phyloP scores from a whole-genome alignment of 2,329 filamentous ascomycete genomes.

The Trichoderma cornu-damae region DNA sequence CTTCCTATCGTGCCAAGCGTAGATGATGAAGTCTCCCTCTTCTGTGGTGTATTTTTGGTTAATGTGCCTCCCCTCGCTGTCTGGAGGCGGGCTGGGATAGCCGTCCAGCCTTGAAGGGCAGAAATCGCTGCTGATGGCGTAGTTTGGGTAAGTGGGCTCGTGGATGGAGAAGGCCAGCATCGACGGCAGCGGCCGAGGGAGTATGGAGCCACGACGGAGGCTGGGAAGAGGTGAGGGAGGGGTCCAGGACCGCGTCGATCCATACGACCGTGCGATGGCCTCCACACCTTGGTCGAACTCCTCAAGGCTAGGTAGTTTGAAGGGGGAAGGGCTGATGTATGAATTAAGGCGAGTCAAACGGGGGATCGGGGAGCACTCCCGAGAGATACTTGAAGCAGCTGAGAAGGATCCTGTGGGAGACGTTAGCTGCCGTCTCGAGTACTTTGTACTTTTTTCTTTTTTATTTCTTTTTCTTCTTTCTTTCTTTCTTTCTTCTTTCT shows the following conservation, averaged over 20 bases:
- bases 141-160: conserved; percentile 22
- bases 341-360: conserved; percentile 21
- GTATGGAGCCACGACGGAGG: conserved; percentile 23
- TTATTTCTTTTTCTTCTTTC: no score
- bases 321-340: conserved; percentile 17
- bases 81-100: conserved; percentile 35
- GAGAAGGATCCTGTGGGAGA: conserved; percentile 23
- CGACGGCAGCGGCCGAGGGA: conserved; percentile 26
- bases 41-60: conserved; percentile 43
- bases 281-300: conserved; percentile 39
- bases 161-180: conserved; percentile 23
- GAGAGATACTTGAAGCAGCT: conserved; percentile 22
- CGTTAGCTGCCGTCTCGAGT: conserved; percentile 11
- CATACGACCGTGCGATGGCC: conserved; percentile 31
- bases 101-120: conserved; percentile 25
- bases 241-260: conserved; percentile 27
- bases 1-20: conserved; percentile 41
- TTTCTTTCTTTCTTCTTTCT: no score
- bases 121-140: conserved; percentile 25
- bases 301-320: conserved; percentile 34
- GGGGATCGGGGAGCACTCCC: conserved; percentile 28
- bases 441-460: not conserved
- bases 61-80: conserved; percentile 37
- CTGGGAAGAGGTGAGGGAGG: conserved; percentile 29
- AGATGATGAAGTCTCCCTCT: conserved; percentile 42